These are phyloP conservation scores for Mytilinidion resinicola DNA, from an alignment of 495 filamentous ascomycete genomes.

Conservation along the genomic window DNA sequence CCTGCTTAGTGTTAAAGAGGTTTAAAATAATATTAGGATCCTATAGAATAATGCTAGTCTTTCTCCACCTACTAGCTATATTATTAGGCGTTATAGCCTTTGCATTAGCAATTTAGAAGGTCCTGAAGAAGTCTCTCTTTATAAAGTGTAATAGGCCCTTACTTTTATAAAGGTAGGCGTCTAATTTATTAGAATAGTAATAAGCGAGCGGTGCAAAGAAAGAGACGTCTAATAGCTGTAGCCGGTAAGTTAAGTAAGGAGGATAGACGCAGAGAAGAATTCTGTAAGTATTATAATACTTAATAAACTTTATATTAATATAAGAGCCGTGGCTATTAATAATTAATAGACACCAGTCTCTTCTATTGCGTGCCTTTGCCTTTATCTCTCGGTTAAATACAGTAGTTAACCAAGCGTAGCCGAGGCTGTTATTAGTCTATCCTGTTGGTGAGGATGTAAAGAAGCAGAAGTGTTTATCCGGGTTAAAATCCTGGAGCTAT, in stretches of 20 bases:
- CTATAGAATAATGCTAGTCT: neutral
- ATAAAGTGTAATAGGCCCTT: neutral
- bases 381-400: neutral
- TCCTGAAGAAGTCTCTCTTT: too few relatives aligned
- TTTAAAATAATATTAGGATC: too few relatives aligned
- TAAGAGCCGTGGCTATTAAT: too few relatives aligned
- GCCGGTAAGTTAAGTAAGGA: slow-evolving; percentile 13
- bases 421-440: neutral
- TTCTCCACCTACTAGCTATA: neutral
- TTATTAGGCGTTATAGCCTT: neutral
- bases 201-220: slow-evolving; percentile 14
- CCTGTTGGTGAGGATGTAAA: neutral
- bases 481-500: too few relatives aligned
- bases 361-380: neutral
- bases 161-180: neutral
- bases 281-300: neutral
- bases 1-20: too few relatives aligned
- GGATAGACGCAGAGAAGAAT: slow-evolving; percentile 11
- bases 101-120: neutral
- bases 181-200: slow-evolving; percentile 2
- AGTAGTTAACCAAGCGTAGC: neutral
- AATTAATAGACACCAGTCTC: neutral
- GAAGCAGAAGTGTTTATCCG: neutral
- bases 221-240: too few relatives aligned
- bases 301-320: neutral